phyloP scores from a whole-genome alignment of 805 yeast genomes.

The Yarrowia hollandica region DNA sequence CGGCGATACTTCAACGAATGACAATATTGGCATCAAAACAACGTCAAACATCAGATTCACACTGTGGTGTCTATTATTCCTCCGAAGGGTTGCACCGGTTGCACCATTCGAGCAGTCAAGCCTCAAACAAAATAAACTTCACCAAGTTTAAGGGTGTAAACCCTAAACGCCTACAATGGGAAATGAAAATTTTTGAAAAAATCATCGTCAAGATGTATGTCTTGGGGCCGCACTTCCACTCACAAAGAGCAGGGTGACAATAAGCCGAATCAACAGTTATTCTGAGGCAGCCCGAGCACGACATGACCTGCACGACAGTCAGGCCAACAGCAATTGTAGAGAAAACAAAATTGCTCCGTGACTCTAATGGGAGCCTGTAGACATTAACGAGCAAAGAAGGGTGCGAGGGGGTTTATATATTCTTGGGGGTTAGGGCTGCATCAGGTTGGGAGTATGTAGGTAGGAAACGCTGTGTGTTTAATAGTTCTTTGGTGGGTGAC shows the following conservation, averaged over 20 bases:
- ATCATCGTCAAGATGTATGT: slow-evolving; percentile 9
- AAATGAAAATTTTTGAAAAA: too few relatives aligned
- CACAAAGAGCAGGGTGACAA: slow-evolving; percentile 27
- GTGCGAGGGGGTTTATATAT: slow-evolving; percentile 9
- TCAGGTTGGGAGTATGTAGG: neutral
- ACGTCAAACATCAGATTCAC: too few relatives aligned
- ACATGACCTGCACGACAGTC: slow-evolving; percentile 29
- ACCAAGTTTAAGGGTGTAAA: too few relatives aligned
- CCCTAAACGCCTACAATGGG: too few relatives aligned
- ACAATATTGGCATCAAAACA: too few relatives aligned
- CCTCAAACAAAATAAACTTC: neutral
- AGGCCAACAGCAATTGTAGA: slow-evolving; percentile 29
- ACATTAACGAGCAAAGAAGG: slow-evolving; percentile 23
- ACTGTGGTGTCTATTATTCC: too few relatives aligned
- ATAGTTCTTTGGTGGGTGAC: too few relatives aligned
- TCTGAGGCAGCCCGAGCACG: slow-evolving; percentile 31
- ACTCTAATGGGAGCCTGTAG: slow-evolving; percentile 30
- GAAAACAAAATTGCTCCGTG: slow-evolving; percentile 28
- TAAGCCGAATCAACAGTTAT: slow-evolving; percentile 30
- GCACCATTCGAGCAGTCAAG: too few relatives aligned
- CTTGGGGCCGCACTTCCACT: slow-evolving; percentile 29
- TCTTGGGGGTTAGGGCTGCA: slow-evolving; percentile 14
- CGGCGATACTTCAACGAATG: too few relatives aligned
- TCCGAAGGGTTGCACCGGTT: too few relatives aligned
- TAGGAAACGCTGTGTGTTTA: neutral